Evolutionary conservation across 73 alveolate species (phyloP).

Genomic region (Blepharisma stoltei): DNA sequence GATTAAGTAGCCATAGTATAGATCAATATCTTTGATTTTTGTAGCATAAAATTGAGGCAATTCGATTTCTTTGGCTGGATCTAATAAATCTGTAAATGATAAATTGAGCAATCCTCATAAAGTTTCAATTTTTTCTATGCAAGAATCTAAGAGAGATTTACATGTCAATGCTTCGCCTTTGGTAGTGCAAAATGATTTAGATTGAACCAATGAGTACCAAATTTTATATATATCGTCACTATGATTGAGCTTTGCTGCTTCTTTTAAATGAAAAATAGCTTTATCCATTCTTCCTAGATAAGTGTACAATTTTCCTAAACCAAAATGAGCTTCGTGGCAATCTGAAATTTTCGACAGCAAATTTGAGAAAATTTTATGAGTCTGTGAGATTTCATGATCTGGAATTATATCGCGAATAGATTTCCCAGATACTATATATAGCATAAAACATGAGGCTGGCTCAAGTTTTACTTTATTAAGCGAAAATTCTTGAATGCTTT

Average conservation of each 20-base stretch:
- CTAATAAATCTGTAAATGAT: too few species aligned
- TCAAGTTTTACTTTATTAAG: neutral
- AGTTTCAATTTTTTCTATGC: too few species aligned
- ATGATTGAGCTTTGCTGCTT: constrained; percentile 29
- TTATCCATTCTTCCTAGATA: constrained; percentile 36
- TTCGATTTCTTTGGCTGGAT: too few species aligned
- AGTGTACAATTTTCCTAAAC: constrained; percentile 47
- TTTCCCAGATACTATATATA: neutral
- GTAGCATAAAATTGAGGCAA: constrained; percentile 44
- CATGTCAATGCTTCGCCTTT: too few species aligned
- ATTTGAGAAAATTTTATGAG: neutral
- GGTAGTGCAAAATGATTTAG: too few species aligned
- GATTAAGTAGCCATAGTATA: constrained; percentile 55
- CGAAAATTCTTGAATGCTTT: too few species aligned
- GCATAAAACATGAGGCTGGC: constrained; percentile 1
- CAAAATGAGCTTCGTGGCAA: constrained; percentile 64
- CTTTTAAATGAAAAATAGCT: constrained; percentile 40
- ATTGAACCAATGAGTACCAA: constrained; percentile 37
- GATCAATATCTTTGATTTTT: constrained; percentile 36
- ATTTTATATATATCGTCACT: constrained; percentile 37
- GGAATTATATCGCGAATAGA: neutral
- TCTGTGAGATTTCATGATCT: neutral
- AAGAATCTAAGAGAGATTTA: too few species aligned
- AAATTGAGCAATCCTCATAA: too few species aligned
- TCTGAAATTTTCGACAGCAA: neutral